A percentile compares a stretch with the other conserved stretches of the same genome.
These are phyloP conservation scores for Vararia minispora DNA, from an alignment of 768 basidiomycete genomes.

Conservation along the genomic window DNA sequence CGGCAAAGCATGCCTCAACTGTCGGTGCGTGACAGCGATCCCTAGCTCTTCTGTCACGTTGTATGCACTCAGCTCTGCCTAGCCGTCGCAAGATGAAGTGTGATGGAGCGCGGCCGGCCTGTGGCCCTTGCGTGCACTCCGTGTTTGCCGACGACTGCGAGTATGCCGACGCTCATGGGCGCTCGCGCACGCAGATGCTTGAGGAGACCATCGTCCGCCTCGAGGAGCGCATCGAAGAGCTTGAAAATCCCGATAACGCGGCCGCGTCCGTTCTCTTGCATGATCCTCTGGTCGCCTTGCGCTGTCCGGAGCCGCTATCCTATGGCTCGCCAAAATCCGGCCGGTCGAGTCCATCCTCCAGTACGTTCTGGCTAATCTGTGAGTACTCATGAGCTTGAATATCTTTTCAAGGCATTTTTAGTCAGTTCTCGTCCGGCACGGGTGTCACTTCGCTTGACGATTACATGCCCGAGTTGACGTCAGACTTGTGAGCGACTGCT, in stretches of 20 bases:
- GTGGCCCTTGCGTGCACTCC: conserved; percentile 46
- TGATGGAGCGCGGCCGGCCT: conserved; percentile 49
- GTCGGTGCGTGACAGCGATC: conserved; percentile 7
- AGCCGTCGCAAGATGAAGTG: conserved; percentile 32
- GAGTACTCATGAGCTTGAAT: too few relatives aligned
- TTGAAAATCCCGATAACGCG: conserved; percentile 11
- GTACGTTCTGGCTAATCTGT: too few relatives aligned
- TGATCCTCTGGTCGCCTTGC: too few relatives aligned
- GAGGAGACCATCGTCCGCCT: conserved; percentile 48
- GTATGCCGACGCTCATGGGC: conserved; percentile 49
- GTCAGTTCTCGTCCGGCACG: neutral
- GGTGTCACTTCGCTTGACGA: neutral
- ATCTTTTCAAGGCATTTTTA: neutral
- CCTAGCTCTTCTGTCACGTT: neutral
- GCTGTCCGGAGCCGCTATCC: too few relatives aligned
- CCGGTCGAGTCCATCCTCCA: conserved; percentile 6
- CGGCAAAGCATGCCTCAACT: conserved; percentile 15
- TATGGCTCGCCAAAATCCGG: conserved; percentile 4
- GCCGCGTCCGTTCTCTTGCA: conserved; percentile 10
- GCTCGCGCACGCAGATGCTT: conserved; percentile 45
- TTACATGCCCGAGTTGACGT: too few relatives aligned
- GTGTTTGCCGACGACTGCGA: conserved; percentile 60
- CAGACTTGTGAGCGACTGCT: too few relatives aligned
- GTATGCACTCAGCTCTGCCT: neutral
- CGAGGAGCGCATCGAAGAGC: conserved; percentile 33